Conservation (phyloP, 768 basidiomycete genomes). For the Naganishia vishniacii region DNA sequence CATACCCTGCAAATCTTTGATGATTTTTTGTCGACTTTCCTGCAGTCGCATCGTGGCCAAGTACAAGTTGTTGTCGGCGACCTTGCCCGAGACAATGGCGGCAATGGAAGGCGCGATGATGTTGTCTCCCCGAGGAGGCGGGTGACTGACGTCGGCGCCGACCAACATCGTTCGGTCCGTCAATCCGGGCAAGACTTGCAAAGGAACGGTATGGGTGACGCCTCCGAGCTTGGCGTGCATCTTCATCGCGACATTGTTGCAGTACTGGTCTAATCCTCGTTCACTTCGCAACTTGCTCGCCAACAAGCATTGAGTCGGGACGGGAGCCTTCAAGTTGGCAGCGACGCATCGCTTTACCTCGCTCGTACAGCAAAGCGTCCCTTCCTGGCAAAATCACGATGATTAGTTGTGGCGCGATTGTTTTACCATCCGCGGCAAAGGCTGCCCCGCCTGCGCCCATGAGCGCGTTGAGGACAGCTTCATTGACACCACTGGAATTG, state of each 20-base stretch:
- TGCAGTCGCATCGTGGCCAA: conserved; percentile 34
- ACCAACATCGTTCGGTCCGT: conserved; percentile 46
- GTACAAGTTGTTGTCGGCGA: conserved; percentile 32
- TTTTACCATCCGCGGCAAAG: conserved; percentile 33
- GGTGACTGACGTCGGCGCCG: conserved; percentile 46
- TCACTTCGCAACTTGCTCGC: conserved; percentile 37
- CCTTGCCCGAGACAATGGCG: conserved; percentile 45
- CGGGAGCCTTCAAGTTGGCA: conserved; percentile 36
- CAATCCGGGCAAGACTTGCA: conserved; percentile 30
- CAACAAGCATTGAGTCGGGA: conserved; percentile 47
- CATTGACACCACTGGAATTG: background rate
- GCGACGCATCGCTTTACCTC: conserved; percentile 40
- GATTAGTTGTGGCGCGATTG: conserved; percentile 41
- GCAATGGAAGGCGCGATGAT: conserved; percentile 42
- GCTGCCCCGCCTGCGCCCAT: conserved; percentile 28
- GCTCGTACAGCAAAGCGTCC: conserved; percentile 45
- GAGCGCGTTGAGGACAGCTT: background rate
- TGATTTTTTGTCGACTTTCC: conserved; percentile 45
- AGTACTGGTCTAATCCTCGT: conserved; percentile 42
- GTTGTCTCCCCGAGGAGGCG: conserved; percentile 38
- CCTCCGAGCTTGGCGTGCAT: conserved; percentile 46
- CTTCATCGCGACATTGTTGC: conserved; percentile 47
- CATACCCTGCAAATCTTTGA: conserved; percentile 43
- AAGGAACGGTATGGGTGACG: conserved; percentile 41
- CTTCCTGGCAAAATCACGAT: conserved; percentile 44